These are phyloP conservation scores for Mycena galericulata DNA, from an alignment of 768 basidiomycete genomes.

Conservation along the genomic window DNA sequence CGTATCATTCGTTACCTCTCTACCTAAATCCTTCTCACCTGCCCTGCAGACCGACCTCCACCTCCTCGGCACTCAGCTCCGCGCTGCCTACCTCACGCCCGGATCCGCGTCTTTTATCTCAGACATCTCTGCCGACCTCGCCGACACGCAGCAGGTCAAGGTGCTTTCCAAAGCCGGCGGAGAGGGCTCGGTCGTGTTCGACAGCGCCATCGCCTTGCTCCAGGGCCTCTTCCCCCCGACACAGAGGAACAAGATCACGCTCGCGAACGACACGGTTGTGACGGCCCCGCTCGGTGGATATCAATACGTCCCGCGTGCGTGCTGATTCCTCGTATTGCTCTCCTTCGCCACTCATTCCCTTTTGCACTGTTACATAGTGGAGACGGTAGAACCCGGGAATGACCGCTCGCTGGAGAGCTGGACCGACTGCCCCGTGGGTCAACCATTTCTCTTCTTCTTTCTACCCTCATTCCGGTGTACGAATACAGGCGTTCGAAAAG, in stretches of 20 bases:
- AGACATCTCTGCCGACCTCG: constrained; percentile 74
- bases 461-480: neutral
- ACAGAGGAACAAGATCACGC: constrained; percentile 73
- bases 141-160: constrained; percentile 79
- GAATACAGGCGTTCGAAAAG: constrained; percentile 55
- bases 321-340: neutral
- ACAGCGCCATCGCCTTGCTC: constrained; percentile 85
- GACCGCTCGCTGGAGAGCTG: constrained; percentile 88
- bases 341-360: neutral
- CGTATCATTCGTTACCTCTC: neutral
- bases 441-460: neutral
- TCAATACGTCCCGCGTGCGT: constrained; percentile 84
- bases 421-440: constrained; percentile 70
- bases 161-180: constrained; percentile 86
- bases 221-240: constrained; percentile 92
- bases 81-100: constrained; percentile 73
- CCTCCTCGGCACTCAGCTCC: constrained; percentile 71
- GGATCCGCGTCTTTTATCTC: constrained; percentile 77
- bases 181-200: constrained; percentile 89
- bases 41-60: constrained; percentile 70
- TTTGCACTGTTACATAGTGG: constrained; percentile 56
- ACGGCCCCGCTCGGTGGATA: constrained; percentile 84
- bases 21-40: neutral
- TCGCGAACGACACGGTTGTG: constrained; percentile 83
- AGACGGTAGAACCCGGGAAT: constrained; percentile 88